Evolutionary conservation across 306 rosid species (phyloP), one percentile per base, ranked within the genome.

Genomic region (Hippophae gyantsensis): DNA sequence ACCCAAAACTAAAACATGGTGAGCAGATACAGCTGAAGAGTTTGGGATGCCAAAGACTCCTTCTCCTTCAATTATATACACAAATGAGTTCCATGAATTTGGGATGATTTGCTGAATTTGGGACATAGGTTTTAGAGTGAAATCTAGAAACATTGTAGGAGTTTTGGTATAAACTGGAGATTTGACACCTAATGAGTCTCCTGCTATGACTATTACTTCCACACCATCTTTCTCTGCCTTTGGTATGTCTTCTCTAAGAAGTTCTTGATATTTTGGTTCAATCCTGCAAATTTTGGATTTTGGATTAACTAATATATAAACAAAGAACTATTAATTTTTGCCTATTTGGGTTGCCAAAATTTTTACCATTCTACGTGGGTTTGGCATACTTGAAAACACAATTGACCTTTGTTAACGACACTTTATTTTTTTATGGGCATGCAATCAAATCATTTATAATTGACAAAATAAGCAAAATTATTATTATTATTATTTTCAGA

Each of bases 211-310:
- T 42, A 62, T 66, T 49, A 92, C 98, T 60, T 87, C 82, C 18
- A 82, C 95, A 6, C 96, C 98, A 47, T 87, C 89, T 58, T 67
- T 72, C 63, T 83, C 88, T 32, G 83, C 83, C 26, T 40, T 56
- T 48, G 71, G 78, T 64, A 92, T 88, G 73, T 82, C 76, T 59
- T 80, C 77, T 11, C 81, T 78, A 13, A 64, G 67, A 52, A 92
- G 81, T 57, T 92, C 96, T 69, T 85, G 96, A 70, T 85, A 92
- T 5, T 72, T 85, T 48, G 98, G 98, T 45, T 85, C 96, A 63
- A 87, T 78, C 98, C 98, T 92, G 76, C 53, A 49, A 10, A 48
- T 48, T 32, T 32, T 32, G 38, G 38, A 32, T 32, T 32, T 32
- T 32, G 38, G 38, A 32, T 32, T 32, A 32, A 4, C 38, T 32